phyloP scores from a whole-genome alignment of 108 stramenopile genomes.

The Aurantiochytrium sp. region DNA sequence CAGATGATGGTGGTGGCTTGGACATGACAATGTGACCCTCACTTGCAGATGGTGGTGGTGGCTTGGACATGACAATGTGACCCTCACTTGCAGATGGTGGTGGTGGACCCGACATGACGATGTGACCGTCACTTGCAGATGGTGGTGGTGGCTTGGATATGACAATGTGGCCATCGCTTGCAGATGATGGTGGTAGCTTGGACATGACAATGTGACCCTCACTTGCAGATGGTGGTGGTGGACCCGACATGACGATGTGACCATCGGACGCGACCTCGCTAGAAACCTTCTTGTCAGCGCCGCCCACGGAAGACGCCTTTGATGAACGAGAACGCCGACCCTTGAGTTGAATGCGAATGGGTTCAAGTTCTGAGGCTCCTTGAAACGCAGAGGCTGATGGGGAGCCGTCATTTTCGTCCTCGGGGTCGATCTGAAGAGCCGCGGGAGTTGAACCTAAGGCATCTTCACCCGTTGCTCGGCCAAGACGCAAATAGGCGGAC shows the following conservation, averaged over 20 bases:
- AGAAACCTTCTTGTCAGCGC: not conserved
- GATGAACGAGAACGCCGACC: not conserved
- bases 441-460: not conserved
- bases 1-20: not conserved
- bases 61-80: too few relatives aligned
- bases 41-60: not conserved
- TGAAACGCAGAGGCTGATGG: not conserved
- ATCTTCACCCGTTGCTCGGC: not conserved
- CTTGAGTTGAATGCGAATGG: not conserved
- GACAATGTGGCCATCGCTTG: not conserved
- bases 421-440: not conserved
- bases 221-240: not conserved
- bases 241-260: not conserved
- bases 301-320: not conserved
- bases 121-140: not conserved
- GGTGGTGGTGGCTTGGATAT: not conserved
- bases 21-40: not conserved
- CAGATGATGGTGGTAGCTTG: not conserved
- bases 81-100: not conserved
- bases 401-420: not conserved
- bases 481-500: not conserved
- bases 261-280: not conserved
- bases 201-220: not conserved
- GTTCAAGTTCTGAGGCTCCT: not conserved
- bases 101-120: not conserved